A percentile compares a stretch with the other conserved stretches of the same genome.
Conservation (phyloP, 176 grass and related monocot species). For the Ensete ventricosum region DNA sequence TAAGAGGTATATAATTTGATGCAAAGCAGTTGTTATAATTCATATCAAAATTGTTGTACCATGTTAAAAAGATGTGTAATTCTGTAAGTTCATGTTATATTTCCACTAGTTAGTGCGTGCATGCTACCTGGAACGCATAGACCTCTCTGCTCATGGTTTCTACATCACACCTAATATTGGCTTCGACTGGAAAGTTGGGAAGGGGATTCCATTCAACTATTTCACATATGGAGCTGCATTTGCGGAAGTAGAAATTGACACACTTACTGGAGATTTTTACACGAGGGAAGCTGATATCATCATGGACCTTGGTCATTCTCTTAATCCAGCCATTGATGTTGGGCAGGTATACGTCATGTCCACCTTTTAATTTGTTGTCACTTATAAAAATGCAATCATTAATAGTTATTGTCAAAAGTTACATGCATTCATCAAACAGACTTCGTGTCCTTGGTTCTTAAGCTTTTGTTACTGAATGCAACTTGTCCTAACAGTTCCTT, state of each 20-base stretch:
- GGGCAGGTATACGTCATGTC: slow-evolving; percentile 45
- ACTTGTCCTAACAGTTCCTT: no score
- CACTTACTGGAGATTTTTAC: slow-evolving; percentile 92
- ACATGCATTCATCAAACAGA: not conserved
- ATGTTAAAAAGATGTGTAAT: not conserved
- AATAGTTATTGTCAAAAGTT: not conserved
- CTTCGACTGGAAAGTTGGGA: slow-evolving; percentile 62
- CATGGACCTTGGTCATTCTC: slow-evolving; percentile 84
- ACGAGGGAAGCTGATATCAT: slow-evolving; percentile 69
- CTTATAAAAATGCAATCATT: not conserved
- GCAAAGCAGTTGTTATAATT: no score
- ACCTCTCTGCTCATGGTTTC: slow-evolving; percentile 93
- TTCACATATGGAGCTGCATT: slow-evolving; percentile 94
- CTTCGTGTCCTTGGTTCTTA: not conserved
- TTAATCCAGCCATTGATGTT: slow-evolving; percentile 96
- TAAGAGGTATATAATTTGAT: no score
- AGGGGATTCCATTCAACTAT: slow-evolving; percentile 76
- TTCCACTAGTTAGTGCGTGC: slow-evolving; percentile 48
- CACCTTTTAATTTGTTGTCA: not conserved
- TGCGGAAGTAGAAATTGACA: slow-evolving; percentile 96
- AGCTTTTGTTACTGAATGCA: not conserved
- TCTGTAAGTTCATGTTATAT: slow-evolving; percentile 9
- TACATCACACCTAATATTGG: slow-evolving; percentile 75
- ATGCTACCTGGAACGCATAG: slow-evolving; percentile 74
- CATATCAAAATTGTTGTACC: not conserved